phyloP scores from a whole-genome alignment of 352 stramenopile genomes.

The Pythium rhizo-oryzae region DNA sequence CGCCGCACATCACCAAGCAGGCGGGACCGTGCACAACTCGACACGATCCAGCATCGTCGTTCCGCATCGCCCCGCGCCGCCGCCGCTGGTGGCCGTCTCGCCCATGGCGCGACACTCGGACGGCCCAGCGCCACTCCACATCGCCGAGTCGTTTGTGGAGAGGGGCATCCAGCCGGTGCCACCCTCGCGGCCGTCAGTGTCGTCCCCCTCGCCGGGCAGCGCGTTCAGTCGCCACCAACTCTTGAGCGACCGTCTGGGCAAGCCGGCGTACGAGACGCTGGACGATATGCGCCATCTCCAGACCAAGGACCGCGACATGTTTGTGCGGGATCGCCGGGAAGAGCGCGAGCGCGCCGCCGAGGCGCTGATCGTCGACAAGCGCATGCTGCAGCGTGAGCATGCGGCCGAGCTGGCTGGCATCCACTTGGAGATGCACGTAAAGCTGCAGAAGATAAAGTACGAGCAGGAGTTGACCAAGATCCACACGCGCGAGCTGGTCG shows the following conservation, averaged over 20 bases:
- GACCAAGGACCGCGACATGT: slow-evolving; percentile 38
- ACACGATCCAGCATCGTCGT: slow-evolving; percentile 6
- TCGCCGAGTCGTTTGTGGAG: slow-evolving; percentile 23
- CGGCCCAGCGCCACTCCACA: slow-evolving; percentile 16
- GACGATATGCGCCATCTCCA: slow-evolving; percentile 38
- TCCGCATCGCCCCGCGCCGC: slow-evolving; percentile 14
- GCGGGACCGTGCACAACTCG: neutral
- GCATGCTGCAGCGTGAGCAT: slow-evolving; percentile 65
- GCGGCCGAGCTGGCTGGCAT: slow-evolving; percentile 55
- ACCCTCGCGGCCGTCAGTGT: neutral
- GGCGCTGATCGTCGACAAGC: slow-evolving; percentile 66
- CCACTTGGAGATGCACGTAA: slow-evolving; percentile 69
- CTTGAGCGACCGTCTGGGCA: slow-evolving; percentile 53
- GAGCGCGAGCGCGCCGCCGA: slow-evolving; percentile 67
- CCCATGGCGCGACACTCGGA: neutral
- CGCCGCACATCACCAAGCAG: neutral
- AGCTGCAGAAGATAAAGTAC: slow-evolving; percentile 68
- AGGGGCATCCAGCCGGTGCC: slow-evolving; percentile 25
- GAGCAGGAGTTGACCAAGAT: slow-evolving; percentile 55
- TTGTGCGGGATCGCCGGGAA: slow-evolving; percentile 61
- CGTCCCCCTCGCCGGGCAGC: slow-evolving; percentile 3
- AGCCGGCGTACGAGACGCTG: slow-evolving; percentile 33
- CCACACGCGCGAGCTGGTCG: slow-evolving; percentile 39
- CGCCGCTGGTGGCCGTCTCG: slow-evolving; percentile 1
- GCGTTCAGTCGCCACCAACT: slow-evolving; percentile 56